Evolutionary conservation across 345 rosid species (phyloP), one percentile per base, ranked within the genome.

Genomic region (Sapria himalayana): DNA sequence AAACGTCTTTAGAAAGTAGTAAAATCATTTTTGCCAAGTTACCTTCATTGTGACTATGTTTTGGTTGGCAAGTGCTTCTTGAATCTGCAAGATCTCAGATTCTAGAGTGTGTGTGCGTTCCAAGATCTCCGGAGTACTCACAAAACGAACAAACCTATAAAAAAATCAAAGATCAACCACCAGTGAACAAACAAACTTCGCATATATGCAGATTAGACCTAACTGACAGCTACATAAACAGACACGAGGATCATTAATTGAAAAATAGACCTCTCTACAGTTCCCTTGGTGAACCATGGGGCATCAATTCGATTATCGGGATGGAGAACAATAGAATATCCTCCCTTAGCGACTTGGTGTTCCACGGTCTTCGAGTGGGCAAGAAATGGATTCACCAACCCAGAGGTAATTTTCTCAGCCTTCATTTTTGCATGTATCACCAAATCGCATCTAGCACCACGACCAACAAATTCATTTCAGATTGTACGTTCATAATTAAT

Each of bases 91-190:
- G 46, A 89, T 79, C 73, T 89, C 99, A 29, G 93, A 79, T 66
- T 89, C 99, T 33, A 74, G 45, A 9, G 70, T 61, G 46, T 77
- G 57, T 25, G 80, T 92, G 38, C 95, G 65, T 48, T 89, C 95
- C 54, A 89, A 44, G 23, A 84, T 55, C 70, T 79, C 95, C 0
- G 95, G 95, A 52, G 79, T 84, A 54, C 86, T 89, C 50, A 89
- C 95, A 61, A 89, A 89, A 18, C 99, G 99, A 45, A 89, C 99
- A 77, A 84, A 89, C 81, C 99, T 89, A 53, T 33, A 52, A 56
- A 38, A 39, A 21, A n/a, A n/a, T n/a, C n/a, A n/a, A n/a, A n/a
- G n/a, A n/a, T n/a, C n/a, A n/a, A n/a, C n/a, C n/a, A n/a, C n/a
- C n/a, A n/a, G n/a, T n/a, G n/a, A n/a, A n/a, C n/a, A n/a, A n/a